Percentiles rank a stretch among this genome's conserved stretches.
Conservation (phyloP, 768 basidiomycete species). For the Botryobasidium botryosum region DNA sequence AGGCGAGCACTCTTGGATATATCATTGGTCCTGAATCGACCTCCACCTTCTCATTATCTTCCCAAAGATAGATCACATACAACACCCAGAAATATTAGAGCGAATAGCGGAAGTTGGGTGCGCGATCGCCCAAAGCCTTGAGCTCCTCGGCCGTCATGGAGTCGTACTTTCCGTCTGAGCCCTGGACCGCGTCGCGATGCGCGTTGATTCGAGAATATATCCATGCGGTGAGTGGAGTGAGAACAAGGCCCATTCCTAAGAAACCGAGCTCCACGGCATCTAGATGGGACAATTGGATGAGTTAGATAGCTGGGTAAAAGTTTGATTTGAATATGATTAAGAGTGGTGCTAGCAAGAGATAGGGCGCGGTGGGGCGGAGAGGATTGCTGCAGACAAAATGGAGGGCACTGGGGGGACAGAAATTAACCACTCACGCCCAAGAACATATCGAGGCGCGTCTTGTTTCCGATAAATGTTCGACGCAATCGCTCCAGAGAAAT, state of each 20-base stretch:
- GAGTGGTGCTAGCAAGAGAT: neutral
- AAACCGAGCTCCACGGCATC: neutral
- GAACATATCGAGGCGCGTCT: constrained; percentile 41
- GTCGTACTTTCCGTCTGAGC: neutral
- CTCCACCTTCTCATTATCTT: too few species aligned
- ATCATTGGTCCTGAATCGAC: too few species aligned
- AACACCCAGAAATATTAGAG: too few species aligned
- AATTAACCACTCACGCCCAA: constrained; percentile 45
- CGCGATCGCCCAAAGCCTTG: constrained; percentile 7
- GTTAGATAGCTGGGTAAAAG: too few species aligned
- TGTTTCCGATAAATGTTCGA: constrained; percentile 41
- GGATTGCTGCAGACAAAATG: too few species aligned
- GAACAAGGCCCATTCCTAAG: neutral
- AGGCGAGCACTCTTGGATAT: too few species aligned
- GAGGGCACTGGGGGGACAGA: too few species aligned
- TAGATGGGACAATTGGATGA: neutral
- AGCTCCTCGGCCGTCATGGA: constrained; percentile 7
- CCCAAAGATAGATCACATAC: too few species aligned
- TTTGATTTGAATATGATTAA: too few species aligned
- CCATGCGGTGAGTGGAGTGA: neutral
- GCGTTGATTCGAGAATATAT: neutral
- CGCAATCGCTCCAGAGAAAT: constrained; percentile 47
- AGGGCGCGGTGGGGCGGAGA: neutral
- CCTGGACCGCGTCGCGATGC: neutral
- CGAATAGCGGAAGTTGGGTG: constrained; percentile 10